Conservation (phyloP, 2,329 filamentous ascomycete species). For the Knoxdaviesia proteae region DNA sequence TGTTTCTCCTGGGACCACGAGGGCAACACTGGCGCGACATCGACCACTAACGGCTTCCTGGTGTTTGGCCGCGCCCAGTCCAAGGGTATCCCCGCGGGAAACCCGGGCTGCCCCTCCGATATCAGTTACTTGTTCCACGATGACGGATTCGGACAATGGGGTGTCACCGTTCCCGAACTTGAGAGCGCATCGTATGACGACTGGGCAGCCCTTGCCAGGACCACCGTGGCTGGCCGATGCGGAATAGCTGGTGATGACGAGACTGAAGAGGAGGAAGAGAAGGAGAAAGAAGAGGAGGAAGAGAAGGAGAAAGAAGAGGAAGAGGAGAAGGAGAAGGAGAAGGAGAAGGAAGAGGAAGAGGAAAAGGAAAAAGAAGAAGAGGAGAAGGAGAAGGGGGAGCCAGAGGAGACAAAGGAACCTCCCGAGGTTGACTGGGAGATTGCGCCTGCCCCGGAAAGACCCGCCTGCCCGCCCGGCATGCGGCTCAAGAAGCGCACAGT, state of each 20-base stretch:
- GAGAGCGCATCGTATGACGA: constrained; percentile 12
- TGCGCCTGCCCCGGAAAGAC: no score
- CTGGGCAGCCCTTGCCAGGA: constrained; percentile 23
- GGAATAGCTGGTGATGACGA: constrained; percentile 3
- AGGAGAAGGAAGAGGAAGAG: neutral
- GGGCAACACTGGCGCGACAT: constrained; percentile 19
- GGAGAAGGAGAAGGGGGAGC: neutral
- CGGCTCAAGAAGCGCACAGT: no score
- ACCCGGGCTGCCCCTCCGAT: constrained; percentile 20
- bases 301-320: neutral
- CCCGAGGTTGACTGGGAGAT: no score
- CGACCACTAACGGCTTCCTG: constrained; percentile 21
- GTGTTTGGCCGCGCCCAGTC: constrained; percentile 37
- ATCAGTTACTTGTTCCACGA: constrained; percentile 32
- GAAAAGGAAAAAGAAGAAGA: neutral
- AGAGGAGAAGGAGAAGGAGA: neutral
- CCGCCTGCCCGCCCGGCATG: no score
- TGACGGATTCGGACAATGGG: constrained; percentile 15
- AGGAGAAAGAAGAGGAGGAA: neutral
- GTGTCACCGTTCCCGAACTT: constrained; percentile 6
- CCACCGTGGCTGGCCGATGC: constrained; percentile 15
- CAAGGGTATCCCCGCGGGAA: constrained; percentile 16
- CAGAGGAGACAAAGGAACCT: no score
- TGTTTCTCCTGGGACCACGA: constrained; percentile 27
- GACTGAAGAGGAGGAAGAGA: neutral